A percentile compares a stretch with the other conserved stretches of the same genome.
These are phyloP conservation scores for Yamadazyma pseudoaaseri DNA, from an alignment of 1,139 yeast species.

Conservation along the genomic window DNA sequence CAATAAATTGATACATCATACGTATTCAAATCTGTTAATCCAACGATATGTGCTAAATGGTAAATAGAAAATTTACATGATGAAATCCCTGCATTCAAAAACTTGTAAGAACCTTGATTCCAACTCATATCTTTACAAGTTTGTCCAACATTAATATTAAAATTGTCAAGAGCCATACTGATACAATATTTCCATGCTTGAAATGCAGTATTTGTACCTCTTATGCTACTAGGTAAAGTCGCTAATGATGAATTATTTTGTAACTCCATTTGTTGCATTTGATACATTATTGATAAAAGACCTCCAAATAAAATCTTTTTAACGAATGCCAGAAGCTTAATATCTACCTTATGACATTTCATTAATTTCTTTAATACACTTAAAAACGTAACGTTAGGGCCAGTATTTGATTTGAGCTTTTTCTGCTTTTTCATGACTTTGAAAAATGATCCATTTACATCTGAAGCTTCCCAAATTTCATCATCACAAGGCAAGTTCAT, in stretches of 20 bases:
- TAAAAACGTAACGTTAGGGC: slow-evolving; percentile 31
- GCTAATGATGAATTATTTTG: slow-evolving; percentile 51
- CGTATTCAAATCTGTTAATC: slow-evolving; percentile 62
- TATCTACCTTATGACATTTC: slow-evolving; percentile 9
- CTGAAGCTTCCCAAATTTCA: slow-evolving; percentile 61
- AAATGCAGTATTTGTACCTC: slow-evolving; percentile 17
- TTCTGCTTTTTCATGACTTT: slow-evolving; percentile 39
- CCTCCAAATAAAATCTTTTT: slow-evolving; percentile 71
- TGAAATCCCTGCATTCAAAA: slow-evolving; percentile 12
- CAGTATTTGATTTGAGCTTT: slow-evolving; percentile 12
- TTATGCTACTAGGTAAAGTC: slow-evolving; percentile 21
- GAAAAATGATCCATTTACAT: slow-evolving; percentile 39
- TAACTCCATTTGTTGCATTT: slow-evolving; percentile 72
- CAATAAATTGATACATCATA: slow-evolving; percentile 77
- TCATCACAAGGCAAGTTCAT: slow-evolving; percentile 72
- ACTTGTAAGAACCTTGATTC: slow-evolving; percentile 9
- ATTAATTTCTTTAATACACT: slow-evolving; percentile 34
- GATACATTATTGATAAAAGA: slow-evolving; percentile 65
- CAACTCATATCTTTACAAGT: slow-evolving; percentile 11
- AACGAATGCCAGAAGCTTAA: slow-evolving; percentile 43
- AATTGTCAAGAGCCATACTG: slow-evolving; percentile 58
- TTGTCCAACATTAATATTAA: slow-evolving; percentile 10
- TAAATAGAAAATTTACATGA: slow-evolving; percentile 46
- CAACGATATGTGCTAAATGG: slow-evolving; percentile 71
- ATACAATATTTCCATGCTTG: slow-evolving; percentile 65